Evolutionary conservation across 805 yeast species (phyloP), one percentile per base, ranked within the genome.

Genomic region (Metschnikowia vanudenii): DNA sequence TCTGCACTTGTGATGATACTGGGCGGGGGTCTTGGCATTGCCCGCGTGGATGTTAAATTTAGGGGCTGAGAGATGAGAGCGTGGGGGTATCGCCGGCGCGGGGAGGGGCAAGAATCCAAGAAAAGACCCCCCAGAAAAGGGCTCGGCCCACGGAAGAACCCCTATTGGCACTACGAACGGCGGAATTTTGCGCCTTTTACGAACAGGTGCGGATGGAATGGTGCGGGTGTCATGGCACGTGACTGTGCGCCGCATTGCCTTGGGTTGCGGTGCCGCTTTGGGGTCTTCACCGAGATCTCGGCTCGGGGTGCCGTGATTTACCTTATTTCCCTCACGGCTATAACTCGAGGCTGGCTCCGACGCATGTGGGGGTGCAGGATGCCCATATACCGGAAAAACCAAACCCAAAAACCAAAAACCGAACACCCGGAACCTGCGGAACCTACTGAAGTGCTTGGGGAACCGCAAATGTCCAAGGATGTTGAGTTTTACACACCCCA

Each of bases 1-100:
- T 29, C 14, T 29, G 32, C 32, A 13, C 5, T 29, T 29, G 14
- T 12, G 14, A 29, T 4, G 14, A 5, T 4, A 29, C 32, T 32
- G 19, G 37, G 37, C 37, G n/a, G 26, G 37, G 18, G 26, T 19
- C 37, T 34, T 34, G 37, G 37, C 37, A 19, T 13, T 34, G 18
- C 22, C 24, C 20, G 37, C 12, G 37, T 3, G 37, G 7, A 13
- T 11, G 24, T 34, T 18, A 34, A 10, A 34, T 17, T 20, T 36
- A 36, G 39, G 30, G 30, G 30, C 30, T 29, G 12, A 7, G 32
- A 11, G 39, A 12, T 5, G 26, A 26, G 18, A 18, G n/a, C 6
- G 37, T 9, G 11, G 24, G 4, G 24, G 24, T 4, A 8, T 4
- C 24, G 8, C 24, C 8, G 24, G 24, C 24, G 24, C 24, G 24